Conservation (phyloP, 805 yeast genomes). For the Citeromyces matritensis region DNA sequence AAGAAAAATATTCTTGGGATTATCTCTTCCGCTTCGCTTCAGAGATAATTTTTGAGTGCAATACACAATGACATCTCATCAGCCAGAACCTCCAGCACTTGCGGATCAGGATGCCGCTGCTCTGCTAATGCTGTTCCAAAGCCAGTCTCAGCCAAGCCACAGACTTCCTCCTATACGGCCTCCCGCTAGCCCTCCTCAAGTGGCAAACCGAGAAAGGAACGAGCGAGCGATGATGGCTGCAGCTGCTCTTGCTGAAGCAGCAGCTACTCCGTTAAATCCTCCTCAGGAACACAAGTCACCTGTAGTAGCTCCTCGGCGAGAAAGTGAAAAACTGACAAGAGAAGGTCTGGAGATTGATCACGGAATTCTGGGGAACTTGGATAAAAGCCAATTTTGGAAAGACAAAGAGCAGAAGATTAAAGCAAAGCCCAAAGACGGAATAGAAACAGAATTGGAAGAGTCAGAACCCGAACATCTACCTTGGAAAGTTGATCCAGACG, state of each 20-base stretch:
- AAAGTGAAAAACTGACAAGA: no score
- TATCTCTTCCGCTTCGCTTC: no score
- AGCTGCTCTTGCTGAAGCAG: constrained; percentile 74
- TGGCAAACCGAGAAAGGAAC: constrained; percentile 14
- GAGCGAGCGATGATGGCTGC: constrained; percentile 55
- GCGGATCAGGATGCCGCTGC: constrained; percentile 23
- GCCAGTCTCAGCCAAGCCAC: constrained; percentile 7
- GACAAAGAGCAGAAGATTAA: constrained; percentile 5
- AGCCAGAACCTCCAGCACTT: neutral
- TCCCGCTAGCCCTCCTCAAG: constrained; percentile 21
- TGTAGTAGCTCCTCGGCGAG: neutral
- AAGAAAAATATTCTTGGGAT: no score
- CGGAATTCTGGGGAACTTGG: constrained; percentile 6
- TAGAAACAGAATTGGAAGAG: neutral
- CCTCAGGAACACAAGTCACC: constrained; percentile 3
- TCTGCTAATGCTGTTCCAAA: constrained; percentile 19
- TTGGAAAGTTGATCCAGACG: constrained; percentile 63
- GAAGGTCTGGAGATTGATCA: constrained; percentile 7
- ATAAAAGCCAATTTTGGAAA: constrained; percentile 7
- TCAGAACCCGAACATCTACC: neutral
- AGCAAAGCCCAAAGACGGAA: constrained; percentile 1
- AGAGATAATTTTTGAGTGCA: no score
- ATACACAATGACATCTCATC: no score
- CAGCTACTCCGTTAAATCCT: constrained; percentile 56
- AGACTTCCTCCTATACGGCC: constrained; percentile 11